Base-by-base conservation (phyloP, 257 asterid species). In the Coffea canephora region DNA sequence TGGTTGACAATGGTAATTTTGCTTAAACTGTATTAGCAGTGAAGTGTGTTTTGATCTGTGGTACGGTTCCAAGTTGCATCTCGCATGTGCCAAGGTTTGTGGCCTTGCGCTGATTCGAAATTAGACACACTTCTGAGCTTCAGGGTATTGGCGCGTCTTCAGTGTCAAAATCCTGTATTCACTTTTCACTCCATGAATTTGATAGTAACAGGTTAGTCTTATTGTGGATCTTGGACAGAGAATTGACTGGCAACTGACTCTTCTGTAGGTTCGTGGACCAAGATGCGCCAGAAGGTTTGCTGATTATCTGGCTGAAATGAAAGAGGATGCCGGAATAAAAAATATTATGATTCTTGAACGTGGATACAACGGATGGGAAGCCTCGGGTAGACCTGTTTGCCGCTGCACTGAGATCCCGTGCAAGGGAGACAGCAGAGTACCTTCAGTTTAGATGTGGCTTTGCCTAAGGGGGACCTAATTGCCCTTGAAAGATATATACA, bases 321-420 rank as follows among this genome's bases (percentile, higher is more conserved):
- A 87, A 82, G 88, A 84, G 46, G 88, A 83, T 13, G 80, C 41
- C 36, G 99, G 92, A 66, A 88, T 84, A 79, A 89, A 88, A 85
- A 90, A 91, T 55, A 87, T 95, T 49, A 90, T 95, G 97, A 85
- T 93, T 54, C 83, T 95, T 76, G 97, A 95, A 64, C 92, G 94
- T 0, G 99, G 99, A 49, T 95, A 77, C 72, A 95, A 91, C 69
- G 99, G 98, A 27, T 95, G 98, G 98, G 97, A 92, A 88, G 88
- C 97, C 77, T 88, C 97, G 0, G 99, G 98, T 64, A 88, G 87
- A 71, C 97, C 98, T 2, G 91, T 95, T 71, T 94, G 99, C 74
- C 96, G 88, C 76, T 95, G 99, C 90, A 86, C 79, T 71, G 92
- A 94, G n/a, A 64, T 41, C 43, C 88, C 93, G 65, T 94, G 99